These are phyloP conservation scores for Afroboletus lepidellus DNA, from an alignment of 1,284 basidiomycete genomes.

Conservation along the genomic window DNA sequence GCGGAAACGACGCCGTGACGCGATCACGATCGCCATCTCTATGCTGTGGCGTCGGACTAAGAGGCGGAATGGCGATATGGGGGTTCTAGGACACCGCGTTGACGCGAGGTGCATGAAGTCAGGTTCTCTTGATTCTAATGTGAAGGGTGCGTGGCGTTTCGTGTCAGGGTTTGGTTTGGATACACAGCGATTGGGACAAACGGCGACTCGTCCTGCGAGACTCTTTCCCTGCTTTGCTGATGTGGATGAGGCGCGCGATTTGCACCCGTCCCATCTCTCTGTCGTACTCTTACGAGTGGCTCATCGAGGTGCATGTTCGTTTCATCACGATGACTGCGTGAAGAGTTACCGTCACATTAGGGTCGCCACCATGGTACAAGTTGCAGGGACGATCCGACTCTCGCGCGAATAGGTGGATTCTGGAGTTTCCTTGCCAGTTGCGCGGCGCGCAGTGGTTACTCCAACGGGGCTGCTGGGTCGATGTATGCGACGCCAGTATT, in stretches of 20 bases:
- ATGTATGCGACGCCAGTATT: not conserved
- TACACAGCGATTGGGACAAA: not conserved
- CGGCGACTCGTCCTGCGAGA: not conserved
- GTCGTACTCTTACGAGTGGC: not conserved
- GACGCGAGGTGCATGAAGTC: not conserved
- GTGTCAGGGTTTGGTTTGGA: not conserved
- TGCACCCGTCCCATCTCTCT: not conserved
- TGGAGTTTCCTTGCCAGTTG: not conserved
- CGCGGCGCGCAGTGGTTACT: not conserved
- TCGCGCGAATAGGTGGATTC: not conserved
- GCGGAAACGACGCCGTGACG: not conserved
- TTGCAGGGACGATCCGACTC: slow-evolving; percentile 1
- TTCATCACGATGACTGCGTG: not conserved
- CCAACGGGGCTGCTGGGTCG: not conserved
- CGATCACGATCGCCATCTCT: not conserved
- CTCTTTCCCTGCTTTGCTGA: not conserved
- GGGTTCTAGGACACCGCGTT: not conserved
- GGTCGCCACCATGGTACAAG: not conserved
- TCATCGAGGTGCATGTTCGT: not conserved
- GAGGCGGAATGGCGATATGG: not conserved
- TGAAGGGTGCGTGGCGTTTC: not conserved
- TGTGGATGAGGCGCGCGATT: not conserved
- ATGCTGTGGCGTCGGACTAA: not conserved
- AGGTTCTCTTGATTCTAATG: not conserved
- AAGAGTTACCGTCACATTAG: not conserved